A percentile compares a stretch with the other conserved stretches of the same genome.
phyloP scores from a whole-genome alignment of 1,284 basidiomycete genomes.

The Cryptococcus sp. region DNA sequence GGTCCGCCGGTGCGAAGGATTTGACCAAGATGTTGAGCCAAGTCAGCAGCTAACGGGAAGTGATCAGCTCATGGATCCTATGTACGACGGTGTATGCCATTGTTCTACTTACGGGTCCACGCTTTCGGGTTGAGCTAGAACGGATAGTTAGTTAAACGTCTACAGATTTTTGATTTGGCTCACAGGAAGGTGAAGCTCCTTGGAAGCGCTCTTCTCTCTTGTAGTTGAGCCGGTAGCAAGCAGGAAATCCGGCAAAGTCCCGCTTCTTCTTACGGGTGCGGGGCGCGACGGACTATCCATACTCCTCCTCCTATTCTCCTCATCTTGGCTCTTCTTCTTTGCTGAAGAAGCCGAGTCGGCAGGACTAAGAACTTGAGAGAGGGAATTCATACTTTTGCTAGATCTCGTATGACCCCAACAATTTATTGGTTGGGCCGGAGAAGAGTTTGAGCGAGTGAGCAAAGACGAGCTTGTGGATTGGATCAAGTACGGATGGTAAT shows the following conservation, averaged over 20 bases:
- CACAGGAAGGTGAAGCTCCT: conserved; percentile 22
- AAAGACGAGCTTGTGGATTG: conserved; percentile 35
- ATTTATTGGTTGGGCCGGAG: conserved; percentile 27
- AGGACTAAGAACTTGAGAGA: conserved; percentile 11
- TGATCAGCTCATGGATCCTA: neutral
- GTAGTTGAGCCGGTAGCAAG: neutral
- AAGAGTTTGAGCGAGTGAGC: conserved; percentile 38
- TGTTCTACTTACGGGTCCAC: conserved; percentile 38
- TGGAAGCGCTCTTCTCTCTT: conserved; percentile 9
- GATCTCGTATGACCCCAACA: conserved; percentile 20
- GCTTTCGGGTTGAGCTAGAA: conserved; percentile 33
- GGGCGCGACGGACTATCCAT: conserved; percentile 30
- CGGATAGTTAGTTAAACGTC: conserved; percentile 11
- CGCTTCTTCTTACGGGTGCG: conserved; percentile 22
- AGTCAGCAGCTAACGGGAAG: conserved; percentile 21
- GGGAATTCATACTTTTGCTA: conserved; percentile 30
- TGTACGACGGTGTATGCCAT: neutral
- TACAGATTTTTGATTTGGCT: conserved; percentile 1
- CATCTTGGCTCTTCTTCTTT: conserved; percentile 7
- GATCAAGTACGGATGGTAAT: conserved; percentile 41
- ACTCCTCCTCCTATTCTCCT: conserved; percentile 27
- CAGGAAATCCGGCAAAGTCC: conserved; percentile 28
- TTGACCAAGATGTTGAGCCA: conserved; percentile 38
- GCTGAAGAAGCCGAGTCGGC: neutral
- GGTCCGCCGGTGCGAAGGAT: conserved; percentile 43